Evolutionary conservation across 768 basidiomycete species (phyloP).

Genomic region (Gloeopeniophorella convolvens): DNA sequence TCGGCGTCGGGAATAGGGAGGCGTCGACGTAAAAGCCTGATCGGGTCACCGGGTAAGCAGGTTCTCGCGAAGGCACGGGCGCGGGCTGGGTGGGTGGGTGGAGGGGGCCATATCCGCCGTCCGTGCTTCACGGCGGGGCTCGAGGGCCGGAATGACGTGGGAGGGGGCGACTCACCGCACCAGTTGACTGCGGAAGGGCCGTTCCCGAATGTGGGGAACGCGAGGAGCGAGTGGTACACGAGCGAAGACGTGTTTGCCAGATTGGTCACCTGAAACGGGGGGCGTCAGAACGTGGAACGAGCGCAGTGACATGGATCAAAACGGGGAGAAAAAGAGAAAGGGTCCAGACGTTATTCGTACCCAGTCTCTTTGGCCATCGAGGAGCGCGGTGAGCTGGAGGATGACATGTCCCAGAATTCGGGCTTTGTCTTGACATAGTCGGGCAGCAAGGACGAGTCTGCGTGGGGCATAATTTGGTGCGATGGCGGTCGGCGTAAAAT

Average conservation of each 20-base stretch:
- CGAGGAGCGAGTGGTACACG: slow-evolving; percentile 70
- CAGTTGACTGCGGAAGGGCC: slow-evolving; percentile 75
- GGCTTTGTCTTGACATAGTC: slow-evolving; percentile 59
- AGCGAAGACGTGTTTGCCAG: slow-evolving; percentile 78
- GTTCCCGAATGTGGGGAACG: slow-evolving; percentile 63
- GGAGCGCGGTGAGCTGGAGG: slow-evolving; percentile 50
- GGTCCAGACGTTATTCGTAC: slow-evolving; percentile 43
- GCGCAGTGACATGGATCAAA: no score
- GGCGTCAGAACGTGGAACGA: no score
- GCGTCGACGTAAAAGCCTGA: slow-evolving; percentile 83
- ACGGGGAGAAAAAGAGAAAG: background rate
- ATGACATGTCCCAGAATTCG: slow-evolving; percentile 78
- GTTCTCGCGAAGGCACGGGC: slow-evolving; percentile 19
- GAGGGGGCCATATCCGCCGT: slow-evolving; percentile 23
- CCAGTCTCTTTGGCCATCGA: slow-evolving; percentile 72
- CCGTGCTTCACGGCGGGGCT: background rate
- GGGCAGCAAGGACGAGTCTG: slow-evolving; percentile 73
- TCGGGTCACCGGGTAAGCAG: slow-evolving; percentile 7
- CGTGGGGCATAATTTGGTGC: slow-evolving; percentile 47
- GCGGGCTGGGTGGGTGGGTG: no score
- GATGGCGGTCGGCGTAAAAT: background rate
- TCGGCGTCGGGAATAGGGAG: slow-evolving; percentile 50
- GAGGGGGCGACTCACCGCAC: slow-evolving; percentile 63
- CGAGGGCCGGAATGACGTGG: background rate
- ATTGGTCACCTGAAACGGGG: slow-evolving; percentile 72